Evolutionary conservation across 2,329 filamentous ascomycete genomes (phyloP).

Genomic region (Aureobasidium lini): DNA sequence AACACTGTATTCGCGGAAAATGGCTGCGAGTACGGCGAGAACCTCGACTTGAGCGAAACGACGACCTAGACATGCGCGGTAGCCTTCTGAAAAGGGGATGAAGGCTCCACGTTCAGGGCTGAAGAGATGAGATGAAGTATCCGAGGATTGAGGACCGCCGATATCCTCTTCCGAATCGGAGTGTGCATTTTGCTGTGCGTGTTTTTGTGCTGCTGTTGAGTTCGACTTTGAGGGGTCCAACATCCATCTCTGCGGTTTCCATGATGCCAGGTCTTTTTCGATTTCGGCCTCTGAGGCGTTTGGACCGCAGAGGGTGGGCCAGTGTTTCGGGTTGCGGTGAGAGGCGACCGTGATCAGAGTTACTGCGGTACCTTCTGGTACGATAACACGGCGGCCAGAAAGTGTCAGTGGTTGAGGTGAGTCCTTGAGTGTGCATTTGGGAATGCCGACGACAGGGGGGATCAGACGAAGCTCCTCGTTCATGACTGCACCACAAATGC

Average conservation of each 20-base stretch:
- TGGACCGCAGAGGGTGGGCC: slow-evolving; percentile 42
- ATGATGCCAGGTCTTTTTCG: slow-evolving; percentile 56
- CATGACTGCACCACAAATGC: slow-evolving; percentile 66
- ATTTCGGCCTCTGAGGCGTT: slow-evolving; percentile 23
- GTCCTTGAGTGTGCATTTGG: slow-evolving; percentile 50
- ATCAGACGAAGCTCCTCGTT: slow-evolving; percentile 70
- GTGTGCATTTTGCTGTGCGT: slow-evolving; percentile 25
- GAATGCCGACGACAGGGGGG: slow-evolving; percentile 63
- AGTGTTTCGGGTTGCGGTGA: slow-evolving; percentile 65
- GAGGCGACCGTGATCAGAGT: slow-evolving; percentile 48
- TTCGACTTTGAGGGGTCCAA: slow-evolving; percentile 22
- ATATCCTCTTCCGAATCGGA: slow-evolving; percentile 44
- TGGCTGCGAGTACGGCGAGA: slow-evolving; percentile 44
- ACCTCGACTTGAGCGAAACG: slow-evolving; percentile 52
- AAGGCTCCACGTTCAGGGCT: slow-evolving; percentile 47
- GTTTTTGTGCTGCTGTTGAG: slow-evolving; percentile 28
- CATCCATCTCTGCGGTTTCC: slow-evolving; percentile 67
- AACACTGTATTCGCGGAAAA: slow-evolving; percentile 54
- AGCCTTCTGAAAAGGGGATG: slow-evolving; percentile 49
- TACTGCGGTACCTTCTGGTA: slow-evolving; percentile 53
- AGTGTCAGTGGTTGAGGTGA: slow-evolving; percentile 51
- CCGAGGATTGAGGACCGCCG: slow-evolving; percentile 49
- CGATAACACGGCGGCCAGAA: slow-evolving; percentile 48
- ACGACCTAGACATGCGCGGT: slow-evolving; percentile 48
- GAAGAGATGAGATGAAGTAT: slow-evolving; percentile 57